These are phyloP conservation scores for Cercospora citrullina DNA, from an alignment of 2,329 filamentous ascomycete species.

Conservation along the genomic window DNA sequence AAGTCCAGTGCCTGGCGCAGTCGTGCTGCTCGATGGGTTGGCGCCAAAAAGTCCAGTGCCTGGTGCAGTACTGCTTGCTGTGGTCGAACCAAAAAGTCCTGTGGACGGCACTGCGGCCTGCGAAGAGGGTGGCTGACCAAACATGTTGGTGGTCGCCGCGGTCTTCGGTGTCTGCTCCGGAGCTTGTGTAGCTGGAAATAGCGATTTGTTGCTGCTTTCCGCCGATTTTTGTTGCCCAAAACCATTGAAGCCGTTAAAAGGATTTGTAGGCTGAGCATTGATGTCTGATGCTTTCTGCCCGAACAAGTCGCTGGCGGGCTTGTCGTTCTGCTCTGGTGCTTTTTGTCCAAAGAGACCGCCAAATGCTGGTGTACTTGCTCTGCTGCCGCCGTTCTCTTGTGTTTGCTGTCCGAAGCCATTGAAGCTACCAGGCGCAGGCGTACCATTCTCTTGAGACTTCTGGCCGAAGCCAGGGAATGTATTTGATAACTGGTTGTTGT, in stretches of 20 bases:
- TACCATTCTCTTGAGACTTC: conserved; percentile 20
- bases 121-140: conserved; percentile 17
- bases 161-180: conserved; percentile 5
- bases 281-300: conserved; percentile 10
- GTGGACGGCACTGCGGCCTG: conserved; percentile 12
- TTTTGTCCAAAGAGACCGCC: conserved; percentile 17
- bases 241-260: not conserved
- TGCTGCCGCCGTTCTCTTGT: conserved; percentile 12
- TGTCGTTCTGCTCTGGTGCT: conserved; percentile 16
- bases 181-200: conserved; percentile 16
- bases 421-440: conserved; percentile 12
- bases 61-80: conserved; percentile 9
- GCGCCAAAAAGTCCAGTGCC: conserved; percentile 12
- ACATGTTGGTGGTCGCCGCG: conserved; percentile 11
- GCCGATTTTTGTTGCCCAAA: conserved; percentile 17
- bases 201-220: conserved; percentile 10
- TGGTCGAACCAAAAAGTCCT: conserved; percentile 8
- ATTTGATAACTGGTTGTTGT: conserved; percentile 10
- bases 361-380: conserved; percentile 20
- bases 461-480: conserved; percentile 22
- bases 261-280: not conserved
- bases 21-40: conserved; percentile 5
- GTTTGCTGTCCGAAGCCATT: conserved; percentile 8
- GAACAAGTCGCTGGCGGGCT: conserved; percentile 6
- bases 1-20: conserved; percentile 11